Evolutionary conservation across 1,139 yeast genomes (phyloP), one percentile per base, ranked within the genome.

Genomic region (Geotrichum restrictum): DNA sequence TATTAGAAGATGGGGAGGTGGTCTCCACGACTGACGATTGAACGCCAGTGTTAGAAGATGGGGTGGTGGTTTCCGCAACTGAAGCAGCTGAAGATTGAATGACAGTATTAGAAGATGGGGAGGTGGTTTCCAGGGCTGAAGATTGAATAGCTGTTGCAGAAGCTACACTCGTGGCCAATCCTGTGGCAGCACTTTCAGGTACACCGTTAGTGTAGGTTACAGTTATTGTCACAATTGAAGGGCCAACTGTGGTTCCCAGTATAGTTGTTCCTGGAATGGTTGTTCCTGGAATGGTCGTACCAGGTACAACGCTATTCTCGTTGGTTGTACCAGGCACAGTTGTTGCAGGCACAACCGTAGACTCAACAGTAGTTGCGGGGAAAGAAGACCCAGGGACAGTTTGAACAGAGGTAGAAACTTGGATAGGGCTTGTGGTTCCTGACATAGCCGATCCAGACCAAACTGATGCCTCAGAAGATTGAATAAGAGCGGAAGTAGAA

Each of bases 181-280:
- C 16, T 8, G 18, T 2, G 37, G 46, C 16, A n/a, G 59, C 53
- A 3, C 57, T 54, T 14, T 27, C 22, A n/a, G 45, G 36, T 3
- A 31, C 36, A 8, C 52, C 52, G 14, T 49, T 44, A 3, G 45
- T 49, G 22, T 45, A 50, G 33, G 53, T 56, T 24, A 59, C 32
- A 3, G 61, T 58, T 36, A 55, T 44, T 18, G 56, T 59, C 16
- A 57, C 38, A 8, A 57, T 52, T n/a, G 53, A 45, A 2, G 56
- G 60, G 10, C 41, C 48, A 33, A 45, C 18, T 1, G 54, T 56
- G 13, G 51, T 48, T 8, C 58, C 62, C 3, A 60, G 57, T 19
- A 57, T 49, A 10, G 53, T 49, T 14, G 60, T 55, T 18, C 56
- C 57, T 2, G 59, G 52, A 13, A 56, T 46, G 10, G 48, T 46